Conservation (phyloP, 306 rosid species). For the Vachellia pachyceras region DNA sequence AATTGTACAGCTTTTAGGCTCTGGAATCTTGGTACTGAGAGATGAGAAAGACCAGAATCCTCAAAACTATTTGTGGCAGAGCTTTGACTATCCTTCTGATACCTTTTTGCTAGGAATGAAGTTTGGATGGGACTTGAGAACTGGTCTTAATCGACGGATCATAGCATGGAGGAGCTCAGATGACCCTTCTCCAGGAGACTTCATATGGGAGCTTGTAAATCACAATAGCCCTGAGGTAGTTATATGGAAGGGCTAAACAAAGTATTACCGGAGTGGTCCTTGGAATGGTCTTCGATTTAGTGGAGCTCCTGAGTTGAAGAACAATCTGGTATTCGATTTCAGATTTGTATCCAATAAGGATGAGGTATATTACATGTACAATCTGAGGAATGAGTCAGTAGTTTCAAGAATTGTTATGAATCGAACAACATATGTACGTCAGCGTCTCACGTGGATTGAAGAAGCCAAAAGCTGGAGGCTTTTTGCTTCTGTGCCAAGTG, state of each 20-base stretch:
- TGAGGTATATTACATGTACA: constrained; percentile 40
- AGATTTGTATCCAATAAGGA: constrained; percentile 1
- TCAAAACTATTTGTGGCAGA: constrained; percentile 45
- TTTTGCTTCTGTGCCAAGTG: constrained; percentile 33
- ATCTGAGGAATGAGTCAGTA: constrained; percentile 15
- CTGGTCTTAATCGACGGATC: constrained; percentile 29
- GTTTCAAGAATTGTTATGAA: neutral
- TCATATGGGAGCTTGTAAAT: constrained; percentile 32
- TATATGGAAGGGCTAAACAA: constrained; percentile 21
- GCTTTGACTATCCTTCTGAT: constrained; percentile 59
- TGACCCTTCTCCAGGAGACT: constrained; percentile 48
- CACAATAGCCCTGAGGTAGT: constrained; percentile 34
- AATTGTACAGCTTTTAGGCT: constrained; percentile 36
- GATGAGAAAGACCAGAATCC: constrained; percentile 34
- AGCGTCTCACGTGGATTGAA: constrained; percentile 34
- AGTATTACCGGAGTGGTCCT: constrained; percentile 37
- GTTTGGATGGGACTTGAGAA: constrained; percentile 48
- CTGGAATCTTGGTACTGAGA: constrained; percentile 50
- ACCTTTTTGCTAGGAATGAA: constrained; percentile 55
- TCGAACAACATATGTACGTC: neutral
- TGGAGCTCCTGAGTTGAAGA: constrained; percentile 15
- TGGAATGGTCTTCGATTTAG: constrained; percentile 48
- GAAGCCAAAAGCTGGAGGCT: constrained; percentile 36
- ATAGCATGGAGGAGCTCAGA: constrained; percentile 40
- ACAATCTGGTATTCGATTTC: neutral